These are phyloP conservation scores for Orbilia blumenaviensis DNA, from an alignment of 2,329 filamentous ascomycete species.

Conservation along the genomic window DNA sequence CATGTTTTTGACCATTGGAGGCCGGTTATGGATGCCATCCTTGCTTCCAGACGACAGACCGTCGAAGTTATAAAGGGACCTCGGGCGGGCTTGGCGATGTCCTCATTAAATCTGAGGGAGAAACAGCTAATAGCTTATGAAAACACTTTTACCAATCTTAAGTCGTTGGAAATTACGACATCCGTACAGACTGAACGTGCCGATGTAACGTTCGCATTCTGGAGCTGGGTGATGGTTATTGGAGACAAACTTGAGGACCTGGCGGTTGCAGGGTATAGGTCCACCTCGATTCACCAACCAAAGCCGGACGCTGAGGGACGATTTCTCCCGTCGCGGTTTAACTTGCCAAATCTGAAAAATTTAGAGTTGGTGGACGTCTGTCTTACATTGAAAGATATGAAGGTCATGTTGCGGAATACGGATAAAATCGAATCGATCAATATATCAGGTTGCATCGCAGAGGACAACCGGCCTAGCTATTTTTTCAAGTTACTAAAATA, in stretches of 20 bases:
- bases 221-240: neutral
- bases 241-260: neutral
- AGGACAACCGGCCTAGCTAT: neutral
- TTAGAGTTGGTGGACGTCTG: neutral
- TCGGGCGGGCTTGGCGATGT: neutral
- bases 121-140: neutral
- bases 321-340: neutral
- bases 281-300: neutral
- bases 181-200: neutral
- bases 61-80: neutral
- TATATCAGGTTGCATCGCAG: neutral
- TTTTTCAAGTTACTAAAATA: neutral
- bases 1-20: slow-evolving; percentile 2
- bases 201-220: neutral
- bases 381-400: neutral
- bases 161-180: neutral
- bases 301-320: neutral
- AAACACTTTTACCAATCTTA: neutral
- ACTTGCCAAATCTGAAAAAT: neutral
- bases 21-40: neutral
- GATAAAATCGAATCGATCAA: neutral
- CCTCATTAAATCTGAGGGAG: neutral
- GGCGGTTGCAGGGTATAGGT: neutral
- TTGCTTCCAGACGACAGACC: neutral
- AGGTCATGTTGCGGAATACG: neutral